A percentile compares a stretch with the other conserved stretches of the same genome.
These are phyloP conservation scores for Dryas integrifolia DNA, from an alignment of 331 rosid genomes.

Conservation along the genomic window DNA sequence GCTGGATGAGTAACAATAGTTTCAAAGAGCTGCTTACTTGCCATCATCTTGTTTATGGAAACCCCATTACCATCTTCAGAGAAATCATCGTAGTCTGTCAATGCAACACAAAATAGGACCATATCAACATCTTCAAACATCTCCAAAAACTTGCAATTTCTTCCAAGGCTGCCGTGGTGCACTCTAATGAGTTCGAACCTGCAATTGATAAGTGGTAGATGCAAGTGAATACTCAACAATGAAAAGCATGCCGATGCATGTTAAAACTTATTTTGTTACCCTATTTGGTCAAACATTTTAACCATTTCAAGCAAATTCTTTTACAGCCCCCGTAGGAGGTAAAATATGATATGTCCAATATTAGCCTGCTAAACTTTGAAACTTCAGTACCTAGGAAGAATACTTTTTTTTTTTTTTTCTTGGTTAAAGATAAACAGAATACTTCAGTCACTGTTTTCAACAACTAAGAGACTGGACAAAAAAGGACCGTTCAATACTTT, in stretches of 20 bases:
- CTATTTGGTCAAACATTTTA: neutral
- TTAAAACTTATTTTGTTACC: slow-evolving; percentile 13
- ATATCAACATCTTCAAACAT: slow-evolving; percentile 72
- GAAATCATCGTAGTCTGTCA: slow-evolving; percentile 65
- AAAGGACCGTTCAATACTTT: neutral
- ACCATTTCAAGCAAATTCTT: too few relatives aligned
- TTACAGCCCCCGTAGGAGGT: too few relatives aligned
- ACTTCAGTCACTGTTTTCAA: neutral
- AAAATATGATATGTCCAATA: too few relatives aligned
- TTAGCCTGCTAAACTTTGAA: neutral
- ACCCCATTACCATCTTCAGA: slow-evolving; percentile 46
- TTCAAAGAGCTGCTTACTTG: slow-evolving; percentile 63
- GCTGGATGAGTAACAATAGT: slow-evolving; percentile 44
- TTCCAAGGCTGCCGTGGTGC: slow-evolving; percentile 66
- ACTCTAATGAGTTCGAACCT: slow-evolving; percentile 75
- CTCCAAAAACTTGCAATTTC: slow-evolving; percentile 67
- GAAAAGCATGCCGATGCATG: slow-evolving; percentile 13
- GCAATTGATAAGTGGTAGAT: neutral
- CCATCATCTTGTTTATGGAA: slow-evolving; percentile 64
- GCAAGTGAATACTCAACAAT: neutral
- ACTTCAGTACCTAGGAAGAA: neutral
- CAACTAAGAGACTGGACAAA: neutral
- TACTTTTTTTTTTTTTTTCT: neutral
- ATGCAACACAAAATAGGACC: slow-evolving; percentile 60
- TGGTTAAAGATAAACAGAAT: too few relatives aligned